These are phyloP conservation scores for Populus nigra DNA, from an alignment of 345 rosid species.

Conservation along the genomic window DNA sequence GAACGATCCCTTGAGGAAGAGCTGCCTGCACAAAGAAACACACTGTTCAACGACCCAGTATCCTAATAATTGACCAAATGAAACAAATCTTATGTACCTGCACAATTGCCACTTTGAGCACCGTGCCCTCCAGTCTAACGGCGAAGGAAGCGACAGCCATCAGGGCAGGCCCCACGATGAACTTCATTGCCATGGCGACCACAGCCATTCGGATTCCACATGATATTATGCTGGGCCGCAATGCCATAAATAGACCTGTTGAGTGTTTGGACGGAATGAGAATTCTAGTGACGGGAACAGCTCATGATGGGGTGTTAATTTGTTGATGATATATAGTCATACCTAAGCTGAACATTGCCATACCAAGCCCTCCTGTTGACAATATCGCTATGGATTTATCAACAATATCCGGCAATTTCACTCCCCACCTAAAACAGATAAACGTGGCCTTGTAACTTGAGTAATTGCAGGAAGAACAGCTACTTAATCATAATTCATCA, in stretches of 20 bases:
- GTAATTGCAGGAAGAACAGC: not conserved
- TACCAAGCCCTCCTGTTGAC: conserved; percentile 86
- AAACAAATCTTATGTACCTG: conserved; percentile 46
- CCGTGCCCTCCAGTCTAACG: conserved; percentile 42
- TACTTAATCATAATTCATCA: not conserved
- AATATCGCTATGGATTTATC: conserved; percentile 62
- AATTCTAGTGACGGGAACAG: no score
- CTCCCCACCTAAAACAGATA: conserved; percentile 48
- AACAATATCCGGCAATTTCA: conserved; percentile 62
- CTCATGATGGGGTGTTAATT: no score
- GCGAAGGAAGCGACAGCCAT: conserved; percentile 63
- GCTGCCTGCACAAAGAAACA: conserved; percentile 57
- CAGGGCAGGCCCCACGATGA: conserved; percentile 61
- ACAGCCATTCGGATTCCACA: conserved; percentile 58
- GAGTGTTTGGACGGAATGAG: not conserved
- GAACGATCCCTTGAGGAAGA: conserved; percentile 86
- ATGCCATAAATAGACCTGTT: conserved; percentile 86
- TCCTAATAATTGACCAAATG: not conserved
- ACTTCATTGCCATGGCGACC: conserved; percentile 59
- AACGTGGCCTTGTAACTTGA: not conserved
- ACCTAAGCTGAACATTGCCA: conserved; percentile 99
- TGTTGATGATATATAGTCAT: not conserved
- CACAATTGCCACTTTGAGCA: conserved; percentile 56
- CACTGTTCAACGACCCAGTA: not conserved
- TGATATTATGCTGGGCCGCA: conserved; percentile 60